Evolutionary conservation across 1,284 basidiomycete species (phyloP), one percentile per base, ranked within the genome.

Genomic region (Ustilago vetiveriae): DNA sequence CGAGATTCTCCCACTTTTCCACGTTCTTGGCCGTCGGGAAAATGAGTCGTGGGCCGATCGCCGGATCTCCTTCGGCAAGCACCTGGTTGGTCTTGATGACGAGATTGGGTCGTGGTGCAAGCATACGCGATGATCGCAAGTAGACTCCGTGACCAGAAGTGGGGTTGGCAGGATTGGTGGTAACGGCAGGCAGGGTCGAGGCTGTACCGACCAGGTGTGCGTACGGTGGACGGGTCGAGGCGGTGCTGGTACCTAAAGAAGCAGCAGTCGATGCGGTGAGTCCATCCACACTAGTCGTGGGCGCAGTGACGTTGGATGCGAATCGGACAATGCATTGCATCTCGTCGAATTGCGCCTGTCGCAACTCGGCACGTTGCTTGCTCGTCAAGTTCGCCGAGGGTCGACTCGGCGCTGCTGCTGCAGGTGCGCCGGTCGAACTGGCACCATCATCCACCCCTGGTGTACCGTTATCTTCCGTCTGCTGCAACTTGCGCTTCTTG

Each of bases 1-100:
- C 43, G 10, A 82, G 65, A 14, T 77, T 78, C 46, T 82, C 81
- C 80, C 80, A 82, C 49, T 77, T 79, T 38, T 81, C 80, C 13
- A 76, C 66, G 27, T 82, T 82, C 30, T 54, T 56, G 23, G 60
- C 58, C 2, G 80, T 82, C 3, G 81, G 79, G 62, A 78, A 82
- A 32, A 79, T 72, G 9, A 82, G 57, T 6, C 76, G 50, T 1
- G 74, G 58, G 1, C 72, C 73, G 21, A 81, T 59, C 22, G 75
- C 66, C 9, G 79, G 78, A 19, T 69, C 45, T 7, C 72, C 53
- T 44, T 79, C 78, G 5, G 72, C 60, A 3, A 82, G 57, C 19
- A 72, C 72, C 46, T 81, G 74, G 26, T 69, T 64, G 3, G 79
- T 74, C 19, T 70, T 60, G 11, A 51, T 49, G 26, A 62, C 57